Percentiles rank a stretch among this genome's conserved stretches.
phyloP scores from a whole-genome alignment of 1,139 yeast species.

The Keqinozyma sinolaborantium region DNA sequence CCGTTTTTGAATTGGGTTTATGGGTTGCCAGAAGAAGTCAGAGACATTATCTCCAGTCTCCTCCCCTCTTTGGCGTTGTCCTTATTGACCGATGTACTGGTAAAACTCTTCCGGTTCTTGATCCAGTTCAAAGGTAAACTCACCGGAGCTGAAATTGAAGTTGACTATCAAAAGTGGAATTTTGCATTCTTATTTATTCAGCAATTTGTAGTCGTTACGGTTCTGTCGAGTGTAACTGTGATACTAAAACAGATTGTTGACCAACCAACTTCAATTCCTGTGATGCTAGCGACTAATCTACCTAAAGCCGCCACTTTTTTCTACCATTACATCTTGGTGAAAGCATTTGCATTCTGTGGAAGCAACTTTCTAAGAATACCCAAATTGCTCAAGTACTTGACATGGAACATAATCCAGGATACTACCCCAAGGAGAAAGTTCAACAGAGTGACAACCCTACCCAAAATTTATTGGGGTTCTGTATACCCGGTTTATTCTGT shows the following conservation, averaged over 20 bases:
- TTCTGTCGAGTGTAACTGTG: slow-evolving; percentile 75
- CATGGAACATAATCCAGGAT: slow-evolving; percentile 37
- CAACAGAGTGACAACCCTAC: slow-evolving; percentile 37
- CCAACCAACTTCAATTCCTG: slow-evolving; percentile 71
- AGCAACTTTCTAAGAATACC: slow-evolving; percentile 57
- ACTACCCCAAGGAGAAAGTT: slow-evolving; percentile 61
- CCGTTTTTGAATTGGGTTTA: slow-evolving; percentile 54
- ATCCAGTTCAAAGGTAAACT: slow-evolving; percentile 48
- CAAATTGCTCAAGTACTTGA: slow-evolving; percentile 36
- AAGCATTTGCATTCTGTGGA: slow-evolving; percentile 74
- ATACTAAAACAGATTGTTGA: slow-evolving; percentile 62
- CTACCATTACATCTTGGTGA: slow-evolving; percentile 66
- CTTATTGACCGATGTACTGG: slow-evolving; percentile 52
- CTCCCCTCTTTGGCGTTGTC: slow-evolving; percentile 61
- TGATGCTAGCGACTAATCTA: slow-evolving; percentile 65
- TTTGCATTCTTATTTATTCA: slow-evolving; percentile 73
- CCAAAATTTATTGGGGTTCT: slow-evolving; percentile 69
- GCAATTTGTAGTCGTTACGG: slow-evolving; percentile 77
- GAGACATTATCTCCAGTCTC: slow-evolving; percentile 52
- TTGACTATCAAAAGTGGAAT: slow-evolving; percentile 65
- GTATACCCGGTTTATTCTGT: slow-evolving; percentile 73
- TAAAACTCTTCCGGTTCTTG: slow-evolving; percentile 47
- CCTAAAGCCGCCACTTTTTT: slow-evolving; percentile 84
- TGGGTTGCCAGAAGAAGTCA: slow-evolving; percentile 48
- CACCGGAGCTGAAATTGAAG: slow-evolving; percentile 55